Evolutionary conservation across 805 yeast species (phyloP).

Genomic region (Lipomyces spencermartinsiae): DNA sequence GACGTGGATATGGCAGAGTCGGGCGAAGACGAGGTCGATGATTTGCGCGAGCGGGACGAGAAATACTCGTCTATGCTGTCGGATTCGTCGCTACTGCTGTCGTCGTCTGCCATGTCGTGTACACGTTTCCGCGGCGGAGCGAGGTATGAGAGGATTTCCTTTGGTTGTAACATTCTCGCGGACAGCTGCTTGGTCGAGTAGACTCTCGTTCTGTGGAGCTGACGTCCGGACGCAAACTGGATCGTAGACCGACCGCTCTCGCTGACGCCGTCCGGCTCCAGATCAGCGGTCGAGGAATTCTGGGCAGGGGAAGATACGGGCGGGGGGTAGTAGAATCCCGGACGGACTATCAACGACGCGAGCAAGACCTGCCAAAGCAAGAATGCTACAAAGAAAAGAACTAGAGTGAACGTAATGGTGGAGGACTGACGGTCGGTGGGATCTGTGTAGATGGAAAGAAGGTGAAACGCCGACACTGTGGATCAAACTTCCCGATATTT

Average conservation of each 20-base stretch:
- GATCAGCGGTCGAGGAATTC: background rate
- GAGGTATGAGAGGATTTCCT: constrained; percentile 7
- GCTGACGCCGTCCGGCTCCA: constrained; percentile 6
- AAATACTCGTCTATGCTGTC: background rate
- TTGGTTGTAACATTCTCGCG: background rate
- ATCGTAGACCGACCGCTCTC: background rate
- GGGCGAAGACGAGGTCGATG: background rate
- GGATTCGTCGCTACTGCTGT: constrained; percentile 8
- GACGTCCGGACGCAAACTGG: constrained; percentile 12
- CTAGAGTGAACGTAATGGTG: constrained; percentile 27
- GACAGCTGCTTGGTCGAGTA: constrained; percentile 2
- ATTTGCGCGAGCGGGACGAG: background rate
- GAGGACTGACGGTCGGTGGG: constrained; percentile 6
- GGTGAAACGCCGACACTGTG: background rate
- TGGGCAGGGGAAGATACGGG: background rate
- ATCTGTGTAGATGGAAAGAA: constrained; percentile 5
- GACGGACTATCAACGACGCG: constrained; percentile 32
- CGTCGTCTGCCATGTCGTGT: background rate
- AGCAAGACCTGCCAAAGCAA: constrained; percentile 38
- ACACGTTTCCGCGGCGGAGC: constrained; percentile 9
- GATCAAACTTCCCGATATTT: background rate
- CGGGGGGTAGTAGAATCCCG: constrained; percentile 21
- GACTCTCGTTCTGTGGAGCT: constrained; percentile 7
- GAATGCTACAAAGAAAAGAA: constrained; percentile 28
- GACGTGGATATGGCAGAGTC: background rate